Evolutionary conservation across 495 filamentous ascomycete genomes (phyloP).

Genomic region (Xanthoparmelia taractica): DNA sequence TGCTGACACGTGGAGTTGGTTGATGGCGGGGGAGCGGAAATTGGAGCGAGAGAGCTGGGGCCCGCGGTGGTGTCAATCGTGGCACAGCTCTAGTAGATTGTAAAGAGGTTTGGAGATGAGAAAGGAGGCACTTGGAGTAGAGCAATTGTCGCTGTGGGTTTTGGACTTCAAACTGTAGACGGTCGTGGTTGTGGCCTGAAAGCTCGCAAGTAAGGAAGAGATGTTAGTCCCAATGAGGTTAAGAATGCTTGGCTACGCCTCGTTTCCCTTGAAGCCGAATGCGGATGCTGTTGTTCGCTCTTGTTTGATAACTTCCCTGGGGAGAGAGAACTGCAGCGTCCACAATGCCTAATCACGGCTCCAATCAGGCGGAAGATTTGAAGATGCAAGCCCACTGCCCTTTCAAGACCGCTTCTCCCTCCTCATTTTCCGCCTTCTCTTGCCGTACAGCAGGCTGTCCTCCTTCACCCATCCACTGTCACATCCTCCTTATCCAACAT

Average conservation of each 20-base stretch:
- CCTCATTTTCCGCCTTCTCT: too few relatives aligned
- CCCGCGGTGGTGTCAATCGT: background rate
- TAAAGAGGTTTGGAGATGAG: background rate
- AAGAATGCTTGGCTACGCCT: too few relatives aligned
- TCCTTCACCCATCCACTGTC: background rate
- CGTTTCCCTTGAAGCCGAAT: slow-evolving; percentile 3
- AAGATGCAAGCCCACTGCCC: slow-evolving; percentile 5
- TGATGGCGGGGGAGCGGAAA: too few relatives aligned
- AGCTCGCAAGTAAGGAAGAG: background rate
- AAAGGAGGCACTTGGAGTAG: background rate
- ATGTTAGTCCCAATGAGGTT: background rate
- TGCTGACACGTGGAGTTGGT: background rate
- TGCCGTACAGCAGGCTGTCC: background rate
- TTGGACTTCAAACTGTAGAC: background rate
- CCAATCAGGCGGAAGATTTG: background rate
- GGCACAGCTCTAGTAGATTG: background rate
- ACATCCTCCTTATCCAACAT: background rate
- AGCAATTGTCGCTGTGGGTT: too few relatives aligned
- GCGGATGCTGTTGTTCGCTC: background rate
- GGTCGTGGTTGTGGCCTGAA: background rate
- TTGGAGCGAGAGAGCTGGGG: background rate
- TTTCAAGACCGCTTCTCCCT: background rate
- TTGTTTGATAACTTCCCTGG: background rate
- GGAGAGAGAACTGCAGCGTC: background rate
- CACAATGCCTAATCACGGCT: slow-evolving; percentile 4